phyloP scores from a whole-genome alignment of 495 filamentous ascomycete species.

The Aspergillus diversus region DNA sequence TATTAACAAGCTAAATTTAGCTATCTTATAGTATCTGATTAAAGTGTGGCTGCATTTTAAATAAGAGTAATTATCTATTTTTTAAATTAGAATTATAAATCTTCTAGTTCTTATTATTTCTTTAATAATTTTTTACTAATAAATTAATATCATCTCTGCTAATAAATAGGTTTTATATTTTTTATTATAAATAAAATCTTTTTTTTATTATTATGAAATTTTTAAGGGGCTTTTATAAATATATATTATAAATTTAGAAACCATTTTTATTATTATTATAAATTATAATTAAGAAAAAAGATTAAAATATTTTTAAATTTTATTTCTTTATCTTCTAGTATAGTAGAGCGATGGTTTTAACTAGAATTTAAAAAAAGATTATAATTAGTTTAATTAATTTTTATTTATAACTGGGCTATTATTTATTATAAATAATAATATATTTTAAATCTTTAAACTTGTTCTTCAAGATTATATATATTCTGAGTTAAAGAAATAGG shows the following conservation, averaged over 20 bases:
- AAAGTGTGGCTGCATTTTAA: background rate
- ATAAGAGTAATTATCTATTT: constrained; percentile 1
- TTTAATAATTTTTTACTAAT: background rate
- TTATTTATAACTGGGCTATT: background rate
- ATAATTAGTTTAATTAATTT: background rate
- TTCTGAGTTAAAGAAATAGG: too few relatives aligned
- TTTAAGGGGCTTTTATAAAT: background rate
- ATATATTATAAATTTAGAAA: background rate
- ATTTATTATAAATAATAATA: background rate
- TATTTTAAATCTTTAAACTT: background rate
- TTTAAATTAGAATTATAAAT: background rate
- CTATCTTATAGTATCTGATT: background rate
- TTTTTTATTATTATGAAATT: background rate
- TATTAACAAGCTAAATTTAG: background rate
- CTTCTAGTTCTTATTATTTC: background rate
- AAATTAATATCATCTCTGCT: background rate
- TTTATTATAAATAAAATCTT: background rate
- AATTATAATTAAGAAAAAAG: background rate
- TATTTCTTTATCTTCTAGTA: background rate
- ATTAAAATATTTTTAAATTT: background rate
- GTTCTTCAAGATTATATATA: background rate
- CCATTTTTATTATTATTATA: background rate
- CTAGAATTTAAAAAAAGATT: background rate
- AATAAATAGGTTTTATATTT: background rate
- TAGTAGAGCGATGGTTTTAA: background rate